Percentiles rank a stretch among this genome's conserved stretches.
Conservation (phyloP, 768 basidiomycete species). For the Mycena floridula region DNA sequence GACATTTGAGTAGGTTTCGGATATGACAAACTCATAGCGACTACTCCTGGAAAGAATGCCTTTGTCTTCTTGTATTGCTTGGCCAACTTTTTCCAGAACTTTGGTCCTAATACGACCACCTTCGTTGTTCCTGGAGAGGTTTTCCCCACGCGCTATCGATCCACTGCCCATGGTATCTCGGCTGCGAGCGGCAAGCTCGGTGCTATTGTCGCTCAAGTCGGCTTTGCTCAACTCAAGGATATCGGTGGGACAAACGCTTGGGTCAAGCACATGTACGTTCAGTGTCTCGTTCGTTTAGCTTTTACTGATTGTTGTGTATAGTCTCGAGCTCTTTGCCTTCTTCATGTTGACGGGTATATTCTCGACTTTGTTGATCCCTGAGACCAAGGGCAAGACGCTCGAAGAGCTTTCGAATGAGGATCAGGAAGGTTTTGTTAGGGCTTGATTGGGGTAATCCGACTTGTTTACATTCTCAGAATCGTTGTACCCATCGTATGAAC, state of each 20-base stretch:
- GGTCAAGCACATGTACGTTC: slow-evolving; percentile 61
- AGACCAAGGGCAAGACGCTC: slow-evolving; percentile 62
- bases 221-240: slow-evolving; percentile 62
- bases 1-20: slow-evolving; percentile 33
- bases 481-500: too few relatives aligned
- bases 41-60: slow-evolving; percentile 35
- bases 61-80: slow-evolving; percentile 84
- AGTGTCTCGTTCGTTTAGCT: slow-evolving; percentile 1
- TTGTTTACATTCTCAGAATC: too few relatives aligned
- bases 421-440: slow-evolving; percentile 53
- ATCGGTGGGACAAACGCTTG: slow-evolving; percentile 60
- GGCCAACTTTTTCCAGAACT: slow-evolving; percentile 87
- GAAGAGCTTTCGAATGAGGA: slow-evolving; percentile 73
- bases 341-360: slow-evolving; percentile 85
- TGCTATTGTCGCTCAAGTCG: slow-evolving; percentile 76
- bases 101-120: slow-evolving; percentile 76
- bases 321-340: slow-evolving; percentile 74
- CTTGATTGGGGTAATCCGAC: too few relatives aligned
- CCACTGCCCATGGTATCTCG: slow-evolving; percentile 79
- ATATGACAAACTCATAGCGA: slow-evolving; percentile 50
- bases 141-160: slow-evolving; percentile 87
- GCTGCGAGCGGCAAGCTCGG: slow-evolving; percentile 82
- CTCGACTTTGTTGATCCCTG: slow-evolving; percentile 75
- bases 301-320: slow-evolving; percentile 22
- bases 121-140: slow-evolving; percentile 78